Evolutionary conservation across 192 early-diverging fungal genomes (phyloP), one percentile per base, ranked within the genome.

Genomic region (Podila minutissima): DNA sequence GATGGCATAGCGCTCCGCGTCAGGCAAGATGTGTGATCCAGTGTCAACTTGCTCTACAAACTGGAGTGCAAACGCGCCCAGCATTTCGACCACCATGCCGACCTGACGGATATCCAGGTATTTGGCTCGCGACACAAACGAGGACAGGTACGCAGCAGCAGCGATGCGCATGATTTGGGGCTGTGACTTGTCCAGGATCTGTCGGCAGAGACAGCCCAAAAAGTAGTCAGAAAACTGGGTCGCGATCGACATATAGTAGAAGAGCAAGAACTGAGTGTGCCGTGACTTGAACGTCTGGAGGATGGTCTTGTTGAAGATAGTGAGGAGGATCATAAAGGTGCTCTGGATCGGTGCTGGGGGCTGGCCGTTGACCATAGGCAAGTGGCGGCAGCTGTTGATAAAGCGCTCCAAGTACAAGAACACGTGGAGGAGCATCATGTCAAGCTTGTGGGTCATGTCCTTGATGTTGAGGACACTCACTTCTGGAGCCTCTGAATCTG

Each of bases 181-280:
- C 3, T 83, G 82, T 5, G 88, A 75, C 17, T 86, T 86, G 33
- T 91, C 87, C 17, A 91, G 73, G 55, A 87, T 83, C 26, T 91
- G 86, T 26, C 87, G 82, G 31, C 90, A 88, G 65, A 97, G 88
- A 32, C 92, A 87, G n/a, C 93, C 92, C 63, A 95, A 73, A 67
- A 96, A 97, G 28, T 89, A 72, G 59, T 97, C 93, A 0, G 92
- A 89, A 64, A 92, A 97, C 28, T 61, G 71, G 37, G 73, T 58
- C 15, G 62, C 83, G 59, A 64, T 60, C 19, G 93, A 89, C 50
- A 91, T 89, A 33, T 89, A 86, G 83, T 95, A 96, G 72, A 98
- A 99, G 29, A 96, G 76, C 28, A 97, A 69, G 66, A 98, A 99
- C 82, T 99, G 97, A 10, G 93, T 94, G 83, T 96, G 95, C 37